Conservation (phyloP, 73 alveolate species). For the Tetrahymena borealis region DNA sequence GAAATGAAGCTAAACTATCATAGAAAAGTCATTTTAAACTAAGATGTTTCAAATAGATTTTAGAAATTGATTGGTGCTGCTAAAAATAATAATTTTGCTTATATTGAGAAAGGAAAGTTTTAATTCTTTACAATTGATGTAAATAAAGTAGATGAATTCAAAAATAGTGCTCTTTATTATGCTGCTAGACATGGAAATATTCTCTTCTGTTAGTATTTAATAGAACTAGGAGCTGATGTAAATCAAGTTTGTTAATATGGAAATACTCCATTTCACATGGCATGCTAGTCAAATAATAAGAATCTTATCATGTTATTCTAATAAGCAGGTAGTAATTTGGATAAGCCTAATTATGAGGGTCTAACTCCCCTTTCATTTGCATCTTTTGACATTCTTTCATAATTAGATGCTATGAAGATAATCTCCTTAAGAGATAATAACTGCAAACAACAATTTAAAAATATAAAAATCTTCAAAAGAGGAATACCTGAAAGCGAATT, state of each 20-base stretch:
- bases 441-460: not conserved
- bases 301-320: slow-evolving; percentile 20
- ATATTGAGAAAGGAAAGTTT: slow-evolving; percentile 13
- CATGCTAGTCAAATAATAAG: slow-evolving; percentile 13
- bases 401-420: not conserved
- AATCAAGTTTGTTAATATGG: slow-evolving; percentile 20
- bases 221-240: slow-evolving; percentile 38
- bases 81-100: slow-evolving; percentile 16
- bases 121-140: slow-evolving; percentile 11
- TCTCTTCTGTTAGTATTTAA: slow-evolving; percentile 11
- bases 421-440: not conserved
- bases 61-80: slow-evolving; percentile 32
- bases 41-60: not conserved
- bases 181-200: slow-evolving; percentile 39
- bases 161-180: slow-evolving; percentile 36
- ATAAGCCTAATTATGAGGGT: slow-evolving; percentile 11
- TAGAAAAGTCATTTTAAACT: not conserved
- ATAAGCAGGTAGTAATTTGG: slow-evolving; percentile 12
- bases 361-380: slow-evolving; percentile 33
- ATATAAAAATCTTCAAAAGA: not conserved
- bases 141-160: slow-evolving; percentile 6
- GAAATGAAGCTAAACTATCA: not conserved
- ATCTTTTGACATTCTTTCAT: not conserved
- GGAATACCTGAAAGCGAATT: not conserved
- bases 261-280: slow-evolving; percentile 46